phyloP scores from a whole-genome alignment of 352 stramenopile species.

The Pythium angustatum region DNA sequence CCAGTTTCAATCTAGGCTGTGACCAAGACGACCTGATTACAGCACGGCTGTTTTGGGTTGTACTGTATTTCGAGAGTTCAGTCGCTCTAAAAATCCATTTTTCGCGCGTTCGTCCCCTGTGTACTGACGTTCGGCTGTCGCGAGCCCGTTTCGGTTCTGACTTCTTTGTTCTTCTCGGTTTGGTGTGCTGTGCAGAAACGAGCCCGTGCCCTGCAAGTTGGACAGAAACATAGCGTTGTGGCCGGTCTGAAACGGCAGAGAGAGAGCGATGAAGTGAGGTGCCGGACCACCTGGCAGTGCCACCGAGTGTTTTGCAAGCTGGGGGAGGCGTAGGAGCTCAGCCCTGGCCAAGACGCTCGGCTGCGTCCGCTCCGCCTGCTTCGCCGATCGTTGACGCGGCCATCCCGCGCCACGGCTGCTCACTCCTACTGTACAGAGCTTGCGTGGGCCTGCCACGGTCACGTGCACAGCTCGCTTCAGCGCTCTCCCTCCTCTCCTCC shows the following conservation, averaged over 20 bases:
- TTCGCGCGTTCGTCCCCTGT: neutral
- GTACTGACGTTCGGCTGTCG: neutral
- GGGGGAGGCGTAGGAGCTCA: neutral
- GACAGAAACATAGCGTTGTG: neutral
- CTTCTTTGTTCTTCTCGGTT: conserved; percentile 3
- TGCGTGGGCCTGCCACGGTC: neutral
- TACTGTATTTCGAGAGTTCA: neutral
- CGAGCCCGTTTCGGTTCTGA: neutral
- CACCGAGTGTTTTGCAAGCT: neutral
- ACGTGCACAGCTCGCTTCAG: neutral
- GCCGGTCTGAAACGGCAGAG: neutral
- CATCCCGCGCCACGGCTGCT: neutral
- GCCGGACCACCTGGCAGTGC: neutral
- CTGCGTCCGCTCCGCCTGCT: neutral
- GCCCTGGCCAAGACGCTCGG: too few relatives aligned
- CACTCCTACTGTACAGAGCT: neutral
- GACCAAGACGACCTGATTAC: too few relatives aligned
- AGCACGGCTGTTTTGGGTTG: neutral
- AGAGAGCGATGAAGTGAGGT: neutral
- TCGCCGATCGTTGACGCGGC: neutral
- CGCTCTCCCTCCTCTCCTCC: neutral
- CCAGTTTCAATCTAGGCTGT: too few relatives aligned
- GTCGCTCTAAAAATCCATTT: neutral
- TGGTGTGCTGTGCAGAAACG: neutral
- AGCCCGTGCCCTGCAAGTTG: neutral